Evolutionary conservation across 2,329 filamentous ascomycete genomes (phyloP).

Genomic region (Colletotrichum tropicicola): DNA sequence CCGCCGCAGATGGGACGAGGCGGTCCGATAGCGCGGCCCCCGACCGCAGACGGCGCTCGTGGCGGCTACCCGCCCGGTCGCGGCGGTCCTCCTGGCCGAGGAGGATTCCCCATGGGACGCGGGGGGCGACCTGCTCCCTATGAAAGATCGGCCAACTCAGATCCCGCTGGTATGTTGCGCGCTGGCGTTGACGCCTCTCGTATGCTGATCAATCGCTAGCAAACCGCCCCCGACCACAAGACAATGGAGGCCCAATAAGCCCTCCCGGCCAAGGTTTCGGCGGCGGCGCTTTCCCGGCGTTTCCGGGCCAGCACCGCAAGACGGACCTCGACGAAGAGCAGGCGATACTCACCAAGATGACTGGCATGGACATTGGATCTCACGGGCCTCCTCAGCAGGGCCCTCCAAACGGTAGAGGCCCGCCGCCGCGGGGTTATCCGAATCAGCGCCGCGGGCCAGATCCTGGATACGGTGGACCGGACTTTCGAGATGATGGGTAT

Average conservation of each 20-base stretch:
- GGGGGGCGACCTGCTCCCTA: constrained; percentile 51
- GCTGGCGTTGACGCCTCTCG: neutral
- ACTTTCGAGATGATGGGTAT: constrained; percentile 48
- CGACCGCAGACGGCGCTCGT: constrained; percentile 46
- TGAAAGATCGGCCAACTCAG: constrained; percentile 47
- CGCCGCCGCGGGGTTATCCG: constrained; percentile 40
- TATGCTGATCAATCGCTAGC: constrained; percentile 28
- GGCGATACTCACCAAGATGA: constrained; percentile 52
- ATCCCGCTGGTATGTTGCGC: constrained; percentile 49
- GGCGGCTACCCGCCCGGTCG: constrained; percentile 49
- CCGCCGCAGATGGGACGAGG: constrained; percentile 55
- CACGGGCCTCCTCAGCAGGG: constrained; percentile 28
- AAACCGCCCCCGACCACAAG: constrained; percentile 42
- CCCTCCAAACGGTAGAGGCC: constrained; percentile 37
- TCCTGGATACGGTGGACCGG: constrained; percentile 40
- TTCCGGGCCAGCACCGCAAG: constrained; percentile 50
- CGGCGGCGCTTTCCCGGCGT: constrained; percentile 50
- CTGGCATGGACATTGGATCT: constrained; percentile 47
- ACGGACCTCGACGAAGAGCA: constrained; percentile 51
- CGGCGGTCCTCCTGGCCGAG: constrained; percentile 41
- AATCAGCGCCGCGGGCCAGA: constrained; percentile 36
- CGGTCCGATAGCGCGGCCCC: constrained; percentile 52
- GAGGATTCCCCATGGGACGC: constrained; percentile 43
- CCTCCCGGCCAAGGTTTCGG: constrained; percentile 37
- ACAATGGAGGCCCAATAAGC: constrained; percentile 37